Percentiles rank a stretch among this genome's conserved stretches.
Conservation (phyloP, 176 grass and related monocot species). For the Panicum miliaceum region DNA sequence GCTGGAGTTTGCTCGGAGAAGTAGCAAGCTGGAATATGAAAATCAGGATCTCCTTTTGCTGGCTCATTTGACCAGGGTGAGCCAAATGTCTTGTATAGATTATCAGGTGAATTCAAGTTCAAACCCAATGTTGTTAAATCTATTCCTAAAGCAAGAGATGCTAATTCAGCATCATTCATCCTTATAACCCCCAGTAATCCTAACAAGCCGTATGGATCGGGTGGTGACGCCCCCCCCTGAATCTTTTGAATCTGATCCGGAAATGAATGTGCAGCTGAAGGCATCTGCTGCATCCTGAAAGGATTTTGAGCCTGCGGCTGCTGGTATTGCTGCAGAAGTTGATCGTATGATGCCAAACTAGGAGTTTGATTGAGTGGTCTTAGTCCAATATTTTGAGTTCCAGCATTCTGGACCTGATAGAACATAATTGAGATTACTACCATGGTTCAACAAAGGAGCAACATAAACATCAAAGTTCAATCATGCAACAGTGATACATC, state of each 20-base stretch:
- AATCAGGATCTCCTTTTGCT: constrained; percentile 84
- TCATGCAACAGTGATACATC: constrained; percentile 42
- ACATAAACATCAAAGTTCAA: constrained; percentile 30
- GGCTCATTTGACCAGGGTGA: constrained; percentile 92
- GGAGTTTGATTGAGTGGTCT: constrained; percentile 71
- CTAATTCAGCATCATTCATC: constrained; percentile 75
- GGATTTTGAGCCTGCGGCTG: constrained; percentile 72
- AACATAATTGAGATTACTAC: constrained; percentile 55
- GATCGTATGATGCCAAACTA: constrained; percentile 80
- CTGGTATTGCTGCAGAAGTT: constrained; percentile 93
- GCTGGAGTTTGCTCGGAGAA: constrained; percentile 60
- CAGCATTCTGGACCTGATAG: constrained; percentile 67
- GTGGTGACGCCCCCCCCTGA: constrained; percentile 55
- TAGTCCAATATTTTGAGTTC: constrained; percentile 66
- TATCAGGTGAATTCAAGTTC: constrained; percentile 90
- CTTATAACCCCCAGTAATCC: constrained; percentile 84
- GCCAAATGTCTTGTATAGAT: constrained; percentile 94
- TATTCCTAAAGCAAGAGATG: constrained; percentile 94
- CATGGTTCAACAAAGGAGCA: constrained; percentile 18
- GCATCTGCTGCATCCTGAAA: constrained; percentile 85
- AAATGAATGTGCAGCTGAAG: constrained; percentile 70
- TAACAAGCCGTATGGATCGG: constrained; percentile 86
- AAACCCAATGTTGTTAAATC: constrained; percentile 88
- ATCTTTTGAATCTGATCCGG: constrained; percentile 83
- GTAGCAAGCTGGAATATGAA: constrained; percentile 83